Base-by-base conservation (phyloP, 805 yeast genomes). In the Candida berthetii region DNA sequence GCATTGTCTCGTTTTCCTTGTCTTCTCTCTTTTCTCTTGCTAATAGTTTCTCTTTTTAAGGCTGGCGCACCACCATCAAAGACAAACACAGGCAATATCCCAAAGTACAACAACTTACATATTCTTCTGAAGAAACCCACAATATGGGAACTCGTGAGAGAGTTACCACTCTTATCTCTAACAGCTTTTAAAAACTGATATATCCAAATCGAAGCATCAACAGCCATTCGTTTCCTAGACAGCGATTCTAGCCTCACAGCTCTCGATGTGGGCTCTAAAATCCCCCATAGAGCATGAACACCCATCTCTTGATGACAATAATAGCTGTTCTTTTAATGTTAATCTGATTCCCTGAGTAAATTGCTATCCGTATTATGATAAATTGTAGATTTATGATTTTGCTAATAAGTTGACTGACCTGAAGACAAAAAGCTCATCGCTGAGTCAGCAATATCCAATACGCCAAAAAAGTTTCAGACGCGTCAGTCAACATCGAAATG, bases 151-250 rank as follows among this genome's bases (percentile, higher is more conserved):
- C 80, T 85, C 25, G 74, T 71, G 45, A 90, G 60, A 1, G 86
- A 76, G 44, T 83, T 77, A 7, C 98, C 99, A 25, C 84, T 83
- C 32, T 76, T 65, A 58, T 89, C 96, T 50, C 98, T 73, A 18
- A 93, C 95, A 1, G 98, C 98, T 59, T 91, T 93, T 48, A 93
- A 68, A 56, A 93, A 93, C 60, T 93, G 99, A 58, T 93, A 93
- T 41, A 93, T 85, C 99, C 99, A 93, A 48, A 93, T 93, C 2
- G 98, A 91, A 1, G 99, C 99, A 69, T 93, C 99, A 7, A 93
- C 91, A 0, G 99, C 99, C 52, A 93, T 67, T 40, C 74, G 69
- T 57, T 82, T 84, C 43, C 89, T 80, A 18, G 85, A 75, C 29
- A 93, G 70, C 0, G 95, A 81, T 58, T 91, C 98, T 24, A 93